Conservation (phyloP, 441 rosid genomes). For the Adansonia gregorii region DNA sequence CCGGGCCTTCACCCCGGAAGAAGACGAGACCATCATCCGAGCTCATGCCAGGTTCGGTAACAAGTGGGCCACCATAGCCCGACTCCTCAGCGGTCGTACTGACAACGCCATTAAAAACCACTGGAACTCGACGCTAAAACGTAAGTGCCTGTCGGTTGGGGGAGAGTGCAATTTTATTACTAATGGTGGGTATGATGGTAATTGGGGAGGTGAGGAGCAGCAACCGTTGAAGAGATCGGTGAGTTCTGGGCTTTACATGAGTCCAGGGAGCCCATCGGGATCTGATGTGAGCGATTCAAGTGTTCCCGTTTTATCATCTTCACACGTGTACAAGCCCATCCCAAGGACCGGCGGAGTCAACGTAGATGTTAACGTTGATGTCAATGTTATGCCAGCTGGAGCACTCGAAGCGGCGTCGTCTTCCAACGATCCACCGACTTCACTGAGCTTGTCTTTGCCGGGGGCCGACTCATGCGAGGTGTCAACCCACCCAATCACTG, state of each 20-base stretch:
- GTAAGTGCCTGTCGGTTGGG: constrained; percentile 55
- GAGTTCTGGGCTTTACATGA: constrained; percentile 56
- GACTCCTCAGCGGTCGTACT: constrained; percentile 73
- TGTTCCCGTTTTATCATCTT: constrained; percentile 47
- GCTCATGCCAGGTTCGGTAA: constrained; percentile 69
- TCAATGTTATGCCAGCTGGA: constrained; percentile 33
- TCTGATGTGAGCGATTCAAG: constrained; percentile 63
- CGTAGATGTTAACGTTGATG: constrained; percentile 41
- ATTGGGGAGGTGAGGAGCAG: constrained; percentile 15
- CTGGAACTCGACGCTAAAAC: constrained; percentile 74
- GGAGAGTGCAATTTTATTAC: constrained; percentile 15
- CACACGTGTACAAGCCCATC: constrained; percentile 49
- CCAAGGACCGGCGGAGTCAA: constrained; percentile 53
- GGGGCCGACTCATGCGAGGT: constrained; percentile 45
- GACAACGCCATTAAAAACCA: constrained; percentile 79
- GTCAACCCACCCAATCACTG: constrained; percentile 42
- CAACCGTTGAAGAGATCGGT: constrained; percentile 37
- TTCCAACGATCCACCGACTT: constrained; percentile 56
- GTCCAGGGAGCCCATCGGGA: constrained; percentile 62
- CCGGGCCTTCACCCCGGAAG: constrained; percentile 58
- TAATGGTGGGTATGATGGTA: constrained; percentile 27
- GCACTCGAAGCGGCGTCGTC: constrained; percentile 48
- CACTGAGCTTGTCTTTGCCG: constrained; percentile 44
- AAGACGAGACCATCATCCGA: constrained; percentile 58
- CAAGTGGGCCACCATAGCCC: constrained; percentile 80